Conservation (phyloP, 2,329 filamentous ascomycete species). For the Cladosporium phlei region DNA sequence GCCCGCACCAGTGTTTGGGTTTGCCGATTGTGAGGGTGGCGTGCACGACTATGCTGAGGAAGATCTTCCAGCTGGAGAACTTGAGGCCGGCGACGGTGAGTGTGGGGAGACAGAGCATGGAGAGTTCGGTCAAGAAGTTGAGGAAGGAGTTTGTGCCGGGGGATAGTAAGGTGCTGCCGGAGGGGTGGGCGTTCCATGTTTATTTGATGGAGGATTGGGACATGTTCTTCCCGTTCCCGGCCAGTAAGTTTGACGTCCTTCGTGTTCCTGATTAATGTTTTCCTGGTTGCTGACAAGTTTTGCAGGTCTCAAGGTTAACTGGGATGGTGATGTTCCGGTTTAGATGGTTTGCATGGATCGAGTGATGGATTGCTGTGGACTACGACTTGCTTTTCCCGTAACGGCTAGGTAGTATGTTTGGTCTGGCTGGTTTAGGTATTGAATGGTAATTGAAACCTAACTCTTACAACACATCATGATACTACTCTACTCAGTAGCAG, state of each 20-base stretch:
- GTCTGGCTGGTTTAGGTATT: too few relatives aligned
- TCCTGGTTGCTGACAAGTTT: slow-evolving; percentile 10
- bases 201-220: slow-evolving; percentile 48
- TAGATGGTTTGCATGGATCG: too few relatives aligned
- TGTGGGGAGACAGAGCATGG: slow-evolving; percentile 28
- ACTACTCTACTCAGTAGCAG: too few relatives aligned
- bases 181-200: slow-evolving; percentile 35
- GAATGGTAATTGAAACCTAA: too few relatives aligned
- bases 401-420: too few relatives aligned
- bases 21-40: slow-evolving; percentile 40
- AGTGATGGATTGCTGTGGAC: too few relatives aligned
- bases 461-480: too few relatives aligned
- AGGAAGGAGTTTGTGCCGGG: slow-evolving; percentile 31
- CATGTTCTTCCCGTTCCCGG: slow-evolving; percentile 44
- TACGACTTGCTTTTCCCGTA: too few relatives aligned
- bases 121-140: slow-evolving; percentile 42
- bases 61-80: slow-evolving; percentile 37
- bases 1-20: slow-evolving; percentile 41
- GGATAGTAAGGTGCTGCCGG: slow-evolving; percentile 29
- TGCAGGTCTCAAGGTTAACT: slow-evolving; percentile 32
- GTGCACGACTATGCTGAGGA: slow-evolving; percentile 44
- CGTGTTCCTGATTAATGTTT: not conserved
- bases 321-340: too few relatives aligned
- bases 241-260: slow-evolving; percentile 35
- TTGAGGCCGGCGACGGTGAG: slow-evolving; percentile 37